Percentiles rank a stretch among this genome's conserved stretches.
Evolutionary conservation across 176 grass and related monocot species (phyloP).

Genomic region (Cocos nucifera): DNA sequence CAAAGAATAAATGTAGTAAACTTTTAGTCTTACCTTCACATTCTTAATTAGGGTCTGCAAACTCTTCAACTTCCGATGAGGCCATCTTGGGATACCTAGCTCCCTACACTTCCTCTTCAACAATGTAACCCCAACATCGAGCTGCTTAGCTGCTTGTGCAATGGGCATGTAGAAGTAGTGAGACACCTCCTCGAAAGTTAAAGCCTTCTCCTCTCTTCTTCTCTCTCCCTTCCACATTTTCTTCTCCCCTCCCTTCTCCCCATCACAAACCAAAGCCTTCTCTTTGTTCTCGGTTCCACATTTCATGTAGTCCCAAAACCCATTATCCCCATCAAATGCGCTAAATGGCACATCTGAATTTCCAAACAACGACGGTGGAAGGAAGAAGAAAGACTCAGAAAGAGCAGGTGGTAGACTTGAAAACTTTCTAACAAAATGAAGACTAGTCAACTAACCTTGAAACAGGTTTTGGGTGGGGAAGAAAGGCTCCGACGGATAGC

Average conservation of each 20-base stretch:
- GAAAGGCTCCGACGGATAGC: neutral
- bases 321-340: conserved; percentile 23
- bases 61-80: conserved; percentile 72
- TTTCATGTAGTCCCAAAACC: conserved; percentile 35
- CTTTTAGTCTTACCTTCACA: conserved; percentile 27
- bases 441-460: too few species aligned
- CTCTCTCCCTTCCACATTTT: conserved; percentile 2
- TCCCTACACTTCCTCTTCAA: conserved; percentile 63
- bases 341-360: conserved; percentile 19
- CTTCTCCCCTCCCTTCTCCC: conserved; percentile 3
- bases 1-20: neutral
- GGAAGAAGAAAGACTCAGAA: too few species aligned
- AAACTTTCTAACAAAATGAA: too few species aligned
- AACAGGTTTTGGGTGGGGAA: neutral
- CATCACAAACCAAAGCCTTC: conserved; percentile 2
- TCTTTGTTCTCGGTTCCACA: neutral
- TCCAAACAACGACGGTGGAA: neutral
- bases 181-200: too few species aligned
- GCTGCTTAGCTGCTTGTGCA: conserved; percentile 23
- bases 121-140: conserved; percentile 50
- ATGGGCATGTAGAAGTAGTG: too few species aligned
- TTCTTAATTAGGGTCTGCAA: conserved; percentile 49
- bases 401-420: too few species aligned
- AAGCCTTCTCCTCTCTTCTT: conserved; percentile 9
- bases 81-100: conserved; percentile 56